Percentiles rank a stretch among this genome's conserved stretches.
phyloP scores from a whole-genome alignment of 164 flowering plant species.

The Macadamia integrifolia region DNA sequence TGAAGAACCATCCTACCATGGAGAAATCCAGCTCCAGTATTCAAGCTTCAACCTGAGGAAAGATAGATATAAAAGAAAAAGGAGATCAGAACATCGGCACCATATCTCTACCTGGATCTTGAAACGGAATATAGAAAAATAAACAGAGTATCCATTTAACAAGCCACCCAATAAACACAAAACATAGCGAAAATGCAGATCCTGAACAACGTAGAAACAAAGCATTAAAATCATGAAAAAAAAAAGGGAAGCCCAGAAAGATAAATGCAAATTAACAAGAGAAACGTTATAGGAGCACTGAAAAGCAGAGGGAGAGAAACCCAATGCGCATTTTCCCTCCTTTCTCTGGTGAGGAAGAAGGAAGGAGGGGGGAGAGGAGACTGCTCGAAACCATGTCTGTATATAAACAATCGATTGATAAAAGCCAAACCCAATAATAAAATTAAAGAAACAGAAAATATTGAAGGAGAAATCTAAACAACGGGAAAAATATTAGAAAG shows the following conservation, averaged over 20 bases:
- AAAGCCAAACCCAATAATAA: background rate
- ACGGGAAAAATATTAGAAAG: background rate
- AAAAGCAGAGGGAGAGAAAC: background rate
- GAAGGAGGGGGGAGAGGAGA: too few species aligned
- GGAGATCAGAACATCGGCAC: constrained; percentile 14
- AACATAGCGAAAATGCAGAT: background rate
- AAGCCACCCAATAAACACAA: background rate
- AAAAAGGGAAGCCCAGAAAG: background rate
- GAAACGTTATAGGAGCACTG: background rate
- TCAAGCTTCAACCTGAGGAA: constrained; percentile 34
- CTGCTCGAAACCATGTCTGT: constrained; percentile 6
- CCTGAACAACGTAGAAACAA: background rate
- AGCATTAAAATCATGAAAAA: background rate
- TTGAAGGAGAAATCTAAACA: background rate
- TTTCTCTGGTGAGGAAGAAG: too few species aligned
- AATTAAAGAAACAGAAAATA: too few species aligned
- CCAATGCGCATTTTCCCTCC: background rate
- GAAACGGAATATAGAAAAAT: background rate
- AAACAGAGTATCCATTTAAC: background rate
- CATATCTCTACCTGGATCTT: background rate
- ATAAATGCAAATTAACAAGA: background rate
- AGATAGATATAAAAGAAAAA: constrained; percentile 15
- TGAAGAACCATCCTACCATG: constrained; percentile 39
- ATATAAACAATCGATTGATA: background rate
- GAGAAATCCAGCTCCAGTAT: constrained; percentile 25